phyloP scores from a whole-genome alignment of 2,329 filamentous ascomycete genomes.

The Penicillium sp. region DNA sequence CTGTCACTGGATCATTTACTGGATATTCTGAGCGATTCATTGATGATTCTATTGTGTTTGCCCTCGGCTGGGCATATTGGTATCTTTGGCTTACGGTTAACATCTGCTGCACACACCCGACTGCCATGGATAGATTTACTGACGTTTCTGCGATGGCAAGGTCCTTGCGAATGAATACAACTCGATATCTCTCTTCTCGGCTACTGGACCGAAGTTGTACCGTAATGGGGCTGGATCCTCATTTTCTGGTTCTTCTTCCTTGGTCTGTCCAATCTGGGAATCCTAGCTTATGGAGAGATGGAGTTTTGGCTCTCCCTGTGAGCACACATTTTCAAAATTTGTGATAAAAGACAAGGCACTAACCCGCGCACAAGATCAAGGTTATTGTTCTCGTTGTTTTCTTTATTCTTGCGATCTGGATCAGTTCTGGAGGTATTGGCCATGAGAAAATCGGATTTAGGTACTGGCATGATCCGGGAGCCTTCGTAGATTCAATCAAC shows the following conservation, averaged over 20 bases:
- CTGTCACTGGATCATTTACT: constrained; percentile 74
- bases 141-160: constrained; percentile 13
- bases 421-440: constrained; percentile 43
- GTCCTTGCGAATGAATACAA: constrained; percentile 55
- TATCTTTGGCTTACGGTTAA: constrained; percentile 33
- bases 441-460: constrained; percentile 42
- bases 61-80: constrained; percentile 74
- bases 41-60: constrained; percentile 71
- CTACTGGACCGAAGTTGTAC: constrained; percentile 53
- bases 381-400: neutral
- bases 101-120: neutral
- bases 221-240: constrained; percentile 55
- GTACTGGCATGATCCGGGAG: constrained; percentile 46
- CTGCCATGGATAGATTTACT: neutral
- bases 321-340: constrained; percentile 32
- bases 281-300: constrained; percentile 60
- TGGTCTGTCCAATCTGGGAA: constrained; percentile 47
- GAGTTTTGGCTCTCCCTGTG: constrained; percentile 54
- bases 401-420: constrained; percentile 40
- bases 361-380: neutral
- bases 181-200: constrained; percentile 53
- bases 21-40: constrained; percentile 73
- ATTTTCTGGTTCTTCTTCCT: constrained; percentile 56
- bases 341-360: no score
- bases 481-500: constrained; percentile 44